Percentiles rank a stretch among this genome's conserved stretches.
These are phyloP conservation scores for Cyberlindnera sargentensis DNA, from an alignment of 805 yeast genomes.

Conservation along the genomic window DNA sequence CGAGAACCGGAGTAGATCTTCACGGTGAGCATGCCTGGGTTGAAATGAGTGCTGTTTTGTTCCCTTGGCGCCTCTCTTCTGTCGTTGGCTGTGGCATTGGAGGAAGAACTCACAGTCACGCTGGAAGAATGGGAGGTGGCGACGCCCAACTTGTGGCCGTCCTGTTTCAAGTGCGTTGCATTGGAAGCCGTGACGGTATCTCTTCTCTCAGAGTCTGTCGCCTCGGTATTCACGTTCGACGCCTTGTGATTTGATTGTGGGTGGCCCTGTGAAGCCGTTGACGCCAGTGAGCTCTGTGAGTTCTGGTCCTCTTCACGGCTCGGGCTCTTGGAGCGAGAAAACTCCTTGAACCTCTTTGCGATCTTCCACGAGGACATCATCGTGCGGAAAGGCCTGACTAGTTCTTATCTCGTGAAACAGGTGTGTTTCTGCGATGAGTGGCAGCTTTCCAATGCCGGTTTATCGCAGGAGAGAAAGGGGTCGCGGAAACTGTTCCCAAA, in stretches of 20 bases:
- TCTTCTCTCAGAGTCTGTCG: slow-evolving; percentile 4
- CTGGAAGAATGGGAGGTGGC: slow-evolving; percentile 6
- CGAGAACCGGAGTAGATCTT: slow-evolving; percentile 67
- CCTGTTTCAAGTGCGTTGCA: not conserved
- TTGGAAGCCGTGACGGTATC: slow-evolving; percentile 8
- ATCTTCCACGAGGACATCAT: slow-evolving; percentile 34
- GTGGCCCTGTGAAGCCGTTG: too few species aligned
- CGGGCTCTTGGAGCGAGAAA: slow-evolving; percentile 21
- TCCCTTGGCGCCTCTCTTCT: not conserved
- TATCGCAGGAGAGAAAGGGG: too few species aligned
- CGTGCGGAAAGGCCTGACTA: not conserved
- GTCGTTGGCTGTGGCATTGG: not conserved
- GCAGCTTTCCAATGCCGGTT: too few species aligned
- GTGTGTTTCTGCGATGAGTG: too few species aligned
- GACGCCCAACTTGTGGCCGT: not conserved
- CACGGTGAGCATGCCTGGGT: slow-evolving; percentile 72
- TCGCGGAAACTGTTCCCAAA: too few species aligned
- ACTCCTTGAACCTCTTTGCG: slow-evolving; percentile 32
- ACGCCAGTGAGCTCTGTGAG: too few species aligned
- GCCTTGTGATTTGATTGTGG: too few species aligned
- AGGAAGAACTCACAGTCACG: not conserved
- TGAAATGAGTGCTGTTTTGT: slow-evolving; percentile 21
- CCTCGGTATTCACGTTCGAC: not conserved
- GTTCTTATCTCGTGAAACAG: too few species aligned
- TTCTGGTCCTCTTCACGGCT: slow-evolving; percentile 4